Percentiles rank a stretch among this genome's conserved stretches.
phyloP scores from a whole-genome alignment of 2,329 filamentous ascomycete genomes.

The Plectosphaerella cucumerina region DNA sequence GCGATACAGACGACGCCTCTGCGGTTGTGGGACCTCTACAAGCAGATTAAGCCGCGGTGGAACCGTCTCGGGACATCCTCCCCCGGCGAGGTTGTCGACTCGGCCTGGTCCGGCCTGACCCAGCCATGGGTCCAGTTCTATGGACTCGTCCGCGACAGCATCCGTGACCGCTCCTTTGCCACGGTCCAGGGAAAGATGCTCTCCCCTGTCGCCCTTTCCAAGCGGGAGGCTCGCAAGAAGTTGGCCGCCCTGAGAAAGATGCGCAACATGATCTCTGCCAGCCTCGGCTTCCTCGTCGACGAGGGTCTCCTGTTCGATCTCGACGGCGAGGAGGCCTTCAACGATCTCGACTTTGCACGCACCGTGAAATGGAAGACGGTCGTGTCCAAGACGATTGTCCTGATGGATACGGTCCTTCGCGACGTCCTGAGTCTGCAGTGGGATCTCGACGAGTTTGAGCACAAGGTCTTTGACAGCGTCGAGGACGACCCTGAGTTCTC shows the following conservation, averaged over 20 bases:
- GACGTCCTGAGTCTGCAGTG: conserved; percentile 64
- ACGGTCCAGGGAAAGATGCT: conserved; percentile 70
- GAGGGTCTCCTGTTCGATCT: conserved; percentile 71
- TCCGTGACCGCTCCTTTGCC: conserved; percentile 66
- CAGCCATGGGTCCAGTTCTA: conserved; percentile 71
- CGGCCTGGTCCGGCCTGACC: conserved; percentile 34
- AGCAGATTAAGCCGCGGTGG: conserved; percentile 38
- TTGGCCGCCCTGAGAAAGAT: conserved; percentile 67
- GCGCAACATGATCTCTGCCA: conserved; percentile 77
- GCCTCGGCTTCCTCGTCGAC: conserved; percentile 81
- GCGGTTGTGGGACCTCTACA: conserved; percentile 67
- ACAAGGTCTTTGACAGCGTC: conserved; percentile 59
- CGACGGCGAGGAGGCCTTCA: conserved; percentile 46
- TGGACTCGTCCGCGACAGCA: conserved; percentile 69
- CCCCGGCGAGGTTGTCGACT: conserved; percentile 27
- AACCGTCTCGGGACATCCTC: conserved; percentile 15
- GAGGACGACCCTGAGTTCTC: conserved; percentile 57
- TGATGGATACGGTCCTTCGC: conserved; percentile 81
- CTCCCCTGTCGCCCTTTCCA: conserved; percentile 71
- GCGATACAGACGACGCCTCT: conserved; percentile 80
- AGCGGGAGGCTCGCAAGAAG: conserved; percentile 72
- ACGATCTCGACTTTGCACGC: conserved; percentile 46
- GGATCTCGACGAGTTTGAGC: conserved; percentile 60
- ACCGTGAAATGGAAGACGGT: conserved; percentile 61
- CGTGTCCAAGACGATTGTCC: conserved; percentile 72